These are phyloP conservation scores for Diversispora epigaea DNA, from an alignment of 192 early-diverging fungal species.

Conservation along the genomic window DNA sequence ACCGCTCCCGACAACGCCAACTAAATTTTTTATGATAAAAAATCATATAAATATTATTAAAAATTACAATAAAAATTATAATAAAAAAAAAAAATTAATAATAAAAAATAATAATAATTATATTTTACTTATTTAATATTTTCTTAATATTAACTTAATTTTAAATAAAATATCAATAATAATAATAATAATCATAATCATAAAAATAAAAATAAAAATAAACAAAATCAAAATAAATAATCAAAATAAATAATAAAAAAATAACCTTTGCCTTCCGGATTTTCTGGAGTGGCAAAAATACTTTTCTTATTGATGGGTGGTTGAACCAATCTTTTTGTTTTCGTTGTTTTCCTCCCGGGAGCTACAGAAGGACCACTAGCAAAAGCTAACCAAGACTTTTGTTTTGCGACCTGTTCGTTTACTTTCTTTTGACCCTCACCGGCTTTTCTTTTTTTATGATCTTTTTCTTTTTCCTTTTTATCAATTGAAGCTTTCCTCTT, in stretches of 20 bases:
- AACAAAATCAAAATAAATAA: background rate
- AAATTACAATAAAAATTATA: background rate
- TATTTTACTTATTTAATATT: too few species aligned
- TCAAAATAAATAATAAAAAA: background rate
- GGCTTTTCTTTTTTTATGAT: constrained; percentile 49
- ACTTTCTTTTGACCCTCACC: constrained; percentile 48
- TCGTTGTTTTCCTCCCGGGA: constrained; percentile 47
- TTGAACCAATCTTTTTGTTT: constrained; percentile 37
- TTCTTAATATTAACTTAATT: too few species aligned
- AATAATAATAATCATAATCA: background rate
- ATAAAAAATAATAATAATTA: background rate
- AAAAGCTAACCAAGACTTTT: constrained; percentile 75
- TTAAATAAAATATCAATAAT: too few species aligned
- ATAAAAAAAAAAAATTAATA: background rate
- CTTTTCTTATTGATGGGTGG: constrained; percentile 62
- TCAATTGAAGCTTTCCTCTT: constrained; percentile 36
- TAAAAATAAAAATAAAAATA: background rate
- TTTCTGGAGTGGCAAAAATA: constrained; percentile 82
- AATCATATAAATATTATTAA: constrained; percentile 4
- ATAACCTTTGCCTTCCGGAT: constrained; percentile 69
- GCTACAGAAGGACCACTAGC: constrained; percentile 49
- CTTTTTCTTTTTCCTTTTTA: constrained; percentile 33
- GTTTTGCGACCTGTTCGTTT: constrained; percentile 65
- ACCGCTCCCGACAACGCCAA: constrained; percentile 79
- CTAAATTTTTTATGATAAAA: constrained; percentile 35